A percentile compares a stretch with the other conserved stretches of the same genome.
Conservation (phyloP, 129 eudicot genomes). For the Flaveria linearis region DNA sequence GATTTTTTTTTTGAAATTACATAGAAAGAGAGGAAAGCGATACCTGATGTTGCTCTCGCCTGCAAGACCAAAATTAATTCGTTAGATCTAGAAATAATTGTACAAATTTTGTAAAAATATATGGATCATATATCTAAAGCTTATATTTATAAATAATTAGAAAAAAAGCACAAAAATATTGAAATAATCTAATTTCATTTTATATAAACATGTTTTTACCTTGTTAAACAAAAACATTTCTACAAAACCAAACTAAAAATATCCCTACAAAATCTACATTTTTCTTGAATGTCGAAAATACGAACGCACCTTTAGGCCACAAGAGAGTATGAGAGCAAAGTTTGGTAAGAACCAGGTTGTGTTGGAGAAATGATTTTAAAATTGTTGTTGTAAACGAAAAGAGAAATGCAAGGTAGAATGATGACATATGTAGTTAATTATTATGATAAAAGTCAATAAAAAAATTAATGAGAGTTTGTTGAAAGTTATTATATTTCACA, state of each 20-base stretch:
- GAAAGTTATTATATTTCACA: conserved; percentile 9
- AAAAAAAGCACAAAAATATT: not conserved
- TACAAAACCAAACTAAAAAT: not conserved
- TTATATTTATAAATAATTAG: not conserved
- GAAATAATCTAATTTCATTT: not conserved
- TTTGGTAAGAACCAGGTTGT: not conserved
- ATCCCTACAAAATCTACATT: not conserved
- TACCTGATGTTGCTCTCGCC: conserved; percentile 30
- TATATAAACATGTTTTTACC: not conserved
- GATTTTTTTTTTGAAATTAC: not conserved
- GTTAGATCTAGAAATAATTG: not conserved
- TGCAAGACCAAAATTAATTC: conserved; percentile 8
- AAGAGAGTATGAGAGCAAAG: not conserved
- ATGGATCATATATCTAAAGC: not conserved
- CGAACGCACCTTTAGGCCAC: conserved; percentile 17
- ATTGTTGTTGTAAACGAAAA: conserved; percentile 13
- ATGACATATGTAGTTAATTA: conserved; percentile 8
- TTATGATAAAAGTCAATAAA: conserved; percentile 6
- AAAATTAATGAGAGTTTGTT: conserved; percentile 16
- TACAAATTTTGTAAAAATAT: not conserved
- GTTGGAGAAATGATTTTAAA: conserved; percentile 13
- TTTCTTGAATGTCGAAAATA: not conserved
- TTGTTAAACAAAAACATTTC: not conserved
- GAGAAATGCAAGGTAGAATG: not conserved
- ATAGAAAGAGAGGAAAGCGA: not conserved